Evolutionary conservation across 148 eudicot species (phyloP).

Genomic region (Oxyria digyna): DNA sequence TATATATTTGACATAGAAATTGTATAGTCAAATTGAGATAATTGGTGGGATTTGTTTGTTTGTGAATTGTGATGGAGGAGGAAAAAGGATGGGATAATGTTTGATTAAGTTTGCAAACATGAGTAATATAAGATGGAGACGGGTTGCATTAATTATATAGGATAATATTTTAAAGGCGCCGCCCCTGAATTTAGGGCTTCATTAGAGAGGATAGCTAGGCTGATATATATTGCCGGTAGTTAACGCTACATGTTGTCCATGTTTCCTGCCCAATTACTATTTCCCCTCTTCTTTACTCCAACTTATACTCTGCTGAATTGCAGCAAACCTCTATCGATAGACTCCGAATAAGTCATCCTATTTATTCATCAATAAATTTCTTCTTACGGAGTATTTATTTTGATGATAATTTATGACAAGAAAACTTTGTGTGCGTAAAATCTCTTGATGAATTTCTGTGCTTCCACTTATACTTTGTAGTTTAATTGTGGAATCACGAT

Average conservation of each 20-base stretch:
- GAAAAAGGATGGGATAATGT: neutral
- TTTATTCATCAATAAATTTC: too few species aligned
- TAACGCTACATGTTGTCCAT: neutral
- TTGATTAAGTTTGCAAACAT: slow-evolving; percentile 2
- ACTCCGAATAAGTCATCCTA: too few species aligned
- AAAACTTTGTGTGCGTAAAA: too few species aligned
- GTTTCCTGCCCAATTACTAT: neutral
- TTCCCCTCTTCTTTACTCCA: neutral
- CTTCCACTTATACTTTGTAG: too few species aligned
- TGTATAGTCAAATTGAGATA: neutral
- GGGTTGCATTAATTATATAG: neutral
- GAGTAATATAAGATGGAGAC: neutral
- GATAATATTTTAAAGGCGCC: neutral
- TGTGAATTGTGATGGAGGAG: too few species aligned
- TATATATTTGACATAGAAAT: neutral
- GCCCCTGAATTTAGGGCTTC: neutral
- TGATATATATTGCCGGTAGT: too few species aligned
- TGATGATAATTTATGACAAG: too few species aligned
- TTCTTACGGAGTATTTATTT: too few species aligned
- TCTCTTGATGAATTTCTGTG: too few species aligned
- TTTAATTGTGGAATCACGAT: too few species aligned
- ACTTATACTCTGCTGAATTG: too few species aligned
- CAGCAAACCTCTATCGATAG: too few species aligned
- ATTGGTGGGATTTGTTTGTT: neutral
- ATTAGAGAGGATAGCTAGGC: neutral